These are phyloP conservation scores for Xerocomellus intermedius DNA, from an alignment of 768 basidiomycete genomes.

Conservation along the genomic window DNA sequence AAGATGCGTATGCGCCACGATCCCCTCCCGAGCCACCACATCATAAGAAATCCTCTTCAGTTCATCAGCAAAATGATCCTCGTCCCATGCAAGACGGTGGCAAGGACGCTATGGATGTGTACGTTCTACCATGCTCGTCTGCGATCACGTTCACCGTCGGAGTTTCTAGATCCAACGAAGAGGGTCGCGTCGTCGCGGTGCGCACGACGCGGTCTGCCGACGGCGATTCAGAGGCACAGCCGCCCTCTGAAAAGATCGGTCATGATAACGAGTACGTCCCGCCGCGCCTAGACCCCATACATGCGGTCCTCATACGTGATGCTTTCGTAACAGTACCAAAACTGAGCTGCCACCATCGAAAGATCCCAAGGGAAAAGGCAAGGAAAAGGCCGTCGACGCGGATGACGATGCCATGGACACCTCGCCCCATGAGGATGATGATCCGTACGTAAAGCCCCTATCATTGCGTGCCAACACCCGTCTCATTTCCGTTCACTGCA, in stretches of 20 bases:
- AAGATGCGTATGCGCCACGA: background rate
- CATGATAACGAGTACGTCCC: background rate
- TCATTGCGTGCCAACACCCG: too few species aligned
- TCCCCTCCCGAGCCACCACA: background rate
- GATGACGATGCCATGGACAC: too few species aligned
- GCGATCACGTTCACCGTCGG: too few species aligned
- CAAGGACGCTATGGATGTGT: background rate
- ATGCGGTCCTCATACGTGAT: background rate
- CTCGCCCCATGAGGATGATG: background rate
- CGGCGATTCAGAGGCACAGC: background rate
- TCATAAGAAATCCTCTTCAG: background rate
- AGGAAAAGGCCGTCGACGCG: too few species aligned
- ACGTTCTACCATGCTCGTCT: background rate
- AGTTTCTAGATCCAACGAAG: background rate
- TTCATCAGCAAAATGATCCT: too few species aligned
- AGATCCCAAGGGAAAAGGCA: too few species aligned
- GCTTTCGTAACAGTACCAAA: background rate
- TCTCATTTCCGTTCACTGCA: too few species aligned
- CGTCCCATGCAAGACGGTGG: background rate
- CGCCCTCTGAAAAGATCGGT: too few species aligned
- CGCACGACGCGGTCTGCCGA: background rate
- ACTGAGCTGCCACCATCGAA: background rate
- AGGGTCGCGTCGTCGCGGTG: background rate
- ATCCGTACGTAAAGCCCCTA: background rate
- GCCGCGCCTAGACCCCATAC: background rate